phyloP scores from a whole-genome alignment of 306 rosid species.

The Glycine tomentella region DNA sequence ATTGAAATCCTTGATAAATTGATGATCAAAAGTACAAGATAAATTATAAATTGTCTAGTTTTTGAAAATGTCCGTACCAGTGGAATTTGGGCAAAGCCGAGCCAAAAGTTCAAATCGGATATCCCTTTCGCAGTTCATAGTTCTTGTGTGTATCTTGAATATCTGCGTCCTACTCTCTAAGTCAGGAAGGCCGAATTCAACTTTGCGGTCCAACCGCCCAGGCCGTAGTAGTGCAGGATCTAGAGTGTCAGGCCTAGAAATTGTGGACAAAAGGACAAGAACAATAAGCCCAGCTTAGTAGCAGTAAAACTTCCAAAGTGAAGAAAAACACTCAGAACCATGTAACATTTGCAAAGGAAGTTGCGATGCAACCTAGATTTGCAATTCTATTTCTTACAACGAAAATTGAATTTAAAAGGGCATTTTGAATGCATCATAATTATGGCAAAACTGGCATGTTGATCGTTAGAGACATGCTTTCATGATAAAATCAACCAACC shows the following conservation, averaged over 20 bases:
- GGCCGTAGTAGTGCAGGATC: constrained; percentile 97
- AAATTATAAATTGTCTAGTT: constrained; percentile 9
- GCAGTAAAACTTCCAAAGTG: background rate
- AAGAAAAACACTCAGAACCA: constrained; percentile 11
- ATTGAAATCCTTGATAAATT: constrained; percentile 16
- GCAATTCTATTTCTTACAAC: background rate
- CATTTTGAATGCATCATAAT: constrained; percentile 29
- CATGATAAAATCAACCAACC: constrained; percentile 55
- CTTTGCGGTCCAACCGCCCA: constrained; percentile 96
- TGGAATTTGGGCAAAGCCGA: constrained; percentile 97
- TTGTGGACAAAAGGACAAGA: constrained; percentile 19
- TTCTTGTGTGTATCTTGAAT: constrained; percentile 95
- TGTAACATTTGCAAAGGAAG: constrained; percentile 9
- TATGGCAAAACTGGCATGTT: background rate
- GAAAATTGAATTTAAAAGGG: background rate
- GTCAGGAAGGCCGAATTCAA: constrained; percentile 99
- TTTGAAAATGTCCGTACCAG: constrained; percentile 61
- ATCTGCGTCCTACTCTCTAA: constrained; percentile 97
- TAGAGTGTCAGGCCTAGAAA: constrained; percentile 93
- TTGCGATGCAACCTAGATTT: constrained; percentile 11
- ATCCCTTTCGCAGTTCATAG: constrained; percentile 99
- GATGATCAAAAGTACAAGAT: constrained; percentile 1
- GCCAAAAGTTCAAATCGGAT: constrained; percentile 92
- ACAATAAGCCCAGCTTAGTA: background rate
- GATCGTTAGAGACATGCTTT: background rate